Evolutionary conservation across 2,329 filamentous ascomycete genomes (phyloP).

Genomic region (Paecilomyces dactylethromorphus): DNA sequence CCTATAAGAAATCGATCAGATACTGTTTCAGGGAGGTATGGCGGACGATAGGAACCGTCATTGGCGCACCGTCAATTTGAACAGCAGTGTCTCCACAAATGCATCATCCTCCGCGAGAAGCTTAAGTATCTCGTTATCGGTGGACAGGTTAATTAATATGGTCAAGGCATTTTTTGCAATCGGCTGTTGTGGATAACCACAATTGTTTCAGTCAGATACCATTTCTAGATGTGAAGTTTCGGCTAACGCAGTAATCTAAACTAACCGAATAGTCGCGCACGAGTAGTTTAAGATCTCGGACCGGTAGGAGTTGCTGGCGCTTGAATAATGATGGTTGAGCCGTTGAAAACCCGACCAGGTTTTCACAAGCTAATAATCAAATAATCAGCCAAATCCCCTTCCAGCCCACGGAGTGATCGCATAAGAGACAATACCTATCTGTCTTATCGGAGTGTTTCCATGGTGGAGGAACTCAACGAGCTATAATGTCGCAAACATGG

Average conservation of each 20-base stretch:
- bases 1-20: slow-evolving; percentile 15
- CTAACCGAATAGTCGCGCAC: slow-evolving; percentile 75
- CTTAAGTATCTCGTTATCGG: slow-evolving; percentile 71
- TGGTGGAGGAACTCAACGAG: slow-evolving; percentile 90
- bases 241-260: slow-evolving; percentile 5
- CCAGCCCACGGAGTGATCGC: not conserved
- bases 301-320: slow-evolving; percentile 64
- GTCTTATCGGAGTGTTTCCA: slow-evolving; percentile 83
- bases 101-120: slow-evolving; percentile 68
- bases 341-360: slow-evolving; percentile 77
- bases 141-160: slow-evolving; percentile 71
- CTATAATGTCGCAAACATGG: slow-evolving; percentile 38
- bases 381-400: slow-evolving; percentile 11
- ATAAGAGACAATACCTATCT: slow-evolving; percentile 53
- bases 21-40: not conserved
- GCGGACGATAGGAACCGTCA: not conserved
- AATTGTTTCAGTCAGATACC: slow-evolving; percentile 1
- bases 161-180: slow-evolving; percentile 91
- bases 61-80: slow-evolving; percentile 64
- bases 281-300: slow-evolving; percentile 82
- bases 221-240: not conserved
- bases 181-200: slow-evolving; percentile 44
- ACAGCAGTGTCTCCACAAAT: slow-evolving; percentile 69
- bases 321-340: slow-evolving; percentile 79
- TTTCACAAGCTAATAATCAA: slow-evolving; percentile 60